A percentile compares a stretch with the other conserved stretches of the same genome.
Conservation (phyloP, 1,284 basidiomycete species). For the Spongispora temasekensis region DNA sequence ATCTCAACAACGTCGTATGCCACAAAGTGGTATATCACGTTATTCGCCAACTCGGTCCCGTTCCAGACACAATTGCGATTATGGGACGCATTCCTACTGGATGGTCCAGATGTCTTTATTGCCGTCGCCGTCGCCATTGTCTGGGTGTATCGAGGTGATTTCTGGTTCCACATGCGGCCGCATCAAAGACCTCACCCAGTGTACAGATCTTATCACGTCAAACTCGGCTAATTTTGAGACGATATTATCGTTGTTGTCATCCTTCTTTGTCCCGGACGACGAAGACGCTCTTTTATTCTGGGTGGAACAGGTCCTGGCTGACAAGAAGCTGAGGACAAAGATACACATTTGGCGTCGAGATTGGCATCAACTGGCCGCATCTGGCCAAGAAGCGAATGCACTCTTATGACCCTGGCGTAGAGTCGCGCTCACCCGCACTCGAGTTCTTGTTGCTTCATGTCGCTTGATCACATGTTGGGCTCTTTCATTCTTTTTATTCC, state of each 20-base stretch:
- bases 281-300: conserved; percentile 80
- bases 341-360: conserved; percentile 74
- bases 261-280: conserved; percentile 89
- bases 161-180: background rate
- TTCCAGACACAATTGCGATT: conserved; percentile 93
- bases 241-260: conserved; percentile 83
- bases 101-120: conserved; percentile 89
- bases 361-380: conserved; percentile 68
- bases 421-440: background rate
- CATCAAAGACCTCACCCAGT: conserved; percentile 7
- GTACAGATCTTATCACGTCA: conserved; percentile 77
- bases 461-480: conserved; percentile 7
- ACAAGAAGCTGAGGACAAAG: conserved; percentile 67
- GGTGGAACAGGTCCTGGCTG: conserved; percentile 73
- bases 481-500: conserved; percentile 23
- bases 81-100: conserved; percentile 93
- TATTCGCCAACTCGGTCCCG: conserved; percentile 94
- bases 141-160: conserved; percentile 83
- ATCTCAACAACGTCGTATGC: conserved; percentile 94
- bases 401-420: conserved; percentile 51
- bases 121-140: conserved; percentile 85
- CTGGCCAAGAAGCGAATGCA: conserved; percentile 63
- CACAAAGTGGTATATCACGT: conserved; percentile 99
- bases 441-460: conserved; percentile 7
- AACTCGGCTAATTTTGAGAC: conserved; percentile 86